Evolutionary conservation across 352 stramenopile genomes (phyloP), one percentile per base, ranked within the genome.

Genomic region (Aphanomyces invadans): DNA sequence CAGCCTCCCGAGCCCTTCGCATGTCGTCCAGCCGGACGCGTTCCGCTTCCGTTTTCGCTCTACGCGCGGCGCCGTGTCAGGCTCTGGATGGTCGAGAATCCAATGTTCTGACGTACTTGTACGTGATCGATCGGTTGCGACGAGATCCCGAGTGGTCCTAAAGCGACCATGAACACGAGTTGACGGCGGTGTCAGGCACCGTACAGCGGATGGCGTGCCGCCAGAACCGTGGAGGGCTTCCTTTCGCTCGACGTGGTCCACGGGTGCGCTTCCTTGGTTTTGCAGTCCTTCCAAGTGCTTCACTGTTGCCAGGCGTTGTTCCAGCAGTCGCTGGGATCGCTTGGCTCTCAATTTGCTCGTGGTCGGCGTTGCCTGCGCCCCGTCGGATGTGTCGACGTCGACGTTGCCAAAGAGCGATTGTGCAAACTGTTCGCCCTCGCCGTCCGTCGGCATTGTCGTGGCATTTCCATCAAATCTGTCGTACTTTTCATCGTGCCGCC

Each of bases 341-440:
- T 90, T 90, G 9, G 82, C 79, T 21, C 76, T 78, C 5, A 89
- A 62, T 5, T 73, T 73, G 1, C 7, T 42, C 36, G 15, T 42
- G 36, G 82, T 89, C 39, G 60, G 61, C 10, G 48, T 39, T n/a
- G 38, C 31, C 29, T 55, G 54, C 59, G n/a, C n/a, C n/a, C 56
- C 33, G 56, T 2, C 33, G 28, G 54, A 12, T 1, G 28, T 29
- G 19, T 53, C 38, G 45, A 17, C 39, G 5, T 65, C 57, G 23
- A 32, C 33, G 39, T 32, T 36, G 4, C 15, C 42, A 87, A 97
- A 99, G 23, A 99, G 78, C 76, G 95, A 92, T 70, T 96, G 90
- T 44, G 87, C 89, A 62, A 95, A 97, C 60, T 83, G 79, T 70
- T 98, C 97, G 81, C 99, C 96, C 46, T 90, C 73, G 55, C 83